A percentile compares a stretch with the other conserved stretches of the same genome.
phyloP scores from a whole-genome alignment of 2,329 filamentous ascomycete genomes.

The Penicillium sumatraense region DNA sequence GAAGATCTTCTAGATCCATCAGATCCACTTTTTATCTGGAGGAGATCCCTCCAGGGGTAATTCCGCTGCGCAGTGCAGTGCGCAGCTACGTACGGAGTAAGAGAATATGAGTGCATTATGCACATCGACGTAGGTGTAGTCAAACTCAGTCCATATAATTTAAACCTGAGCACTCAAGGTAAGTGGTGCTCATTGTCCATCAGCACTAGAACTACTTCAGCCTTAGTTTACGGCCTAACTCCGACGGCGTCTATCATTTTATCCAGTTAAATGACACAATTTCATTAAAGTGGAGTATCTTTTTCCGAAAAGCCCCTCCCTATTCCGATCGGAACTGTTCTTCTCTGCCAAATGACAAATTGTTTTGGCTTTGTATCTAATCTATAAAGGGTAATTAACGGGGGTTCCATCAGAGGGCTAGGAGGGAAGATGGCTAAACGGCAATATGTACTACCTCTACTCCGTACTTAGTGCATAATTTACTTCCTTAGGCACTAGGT shows the following conservation, averaged over 20 bases:
- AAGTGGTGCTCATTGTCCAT: neutral
- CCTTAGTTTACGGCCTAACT: neutral
- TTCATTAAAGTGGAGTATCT: neutral
- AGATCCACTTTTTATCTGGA: neutral
- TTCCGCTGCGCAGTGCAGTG: too few relatives aligned
- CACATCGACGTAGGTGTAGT: too few relatives aligned
- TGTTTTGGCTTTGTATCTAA: neutral
- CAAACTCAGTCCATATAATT: too few relatives aligned
- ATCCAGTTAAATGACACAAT: neutral
- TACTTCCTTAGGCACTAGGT: too few relatives aligned
- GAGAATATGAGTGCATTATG: too few relatives aligned
- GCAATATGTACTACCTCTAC: too few relatives aligned
- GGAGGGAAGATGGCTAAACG: neutral
- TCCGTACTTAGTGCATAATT: too few relatives aligned
- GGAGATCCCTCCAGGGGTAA: neutral
- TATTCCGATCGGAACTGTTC: constrained; percentile 5
- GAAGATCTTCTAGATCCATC: neutral
- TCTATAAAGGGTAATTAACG: too few relatives aligned
- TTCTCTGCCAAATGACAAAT: constrained; percentile 5
- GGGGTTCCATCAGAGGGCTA: too few relatives aligned
- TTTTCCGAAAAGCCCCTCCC: constrained; percentile 4
- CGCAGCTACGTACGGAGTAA: too few relatives aligned
- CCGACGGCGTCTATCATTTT: neutral
- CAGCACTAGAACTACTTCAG: neutral
- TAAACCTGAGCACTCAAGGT: too few relatives aligned